phyloP scores from a whole-genome alignment of 1,284 basidiomycete species.

The Puccinia coronata region DNA sequence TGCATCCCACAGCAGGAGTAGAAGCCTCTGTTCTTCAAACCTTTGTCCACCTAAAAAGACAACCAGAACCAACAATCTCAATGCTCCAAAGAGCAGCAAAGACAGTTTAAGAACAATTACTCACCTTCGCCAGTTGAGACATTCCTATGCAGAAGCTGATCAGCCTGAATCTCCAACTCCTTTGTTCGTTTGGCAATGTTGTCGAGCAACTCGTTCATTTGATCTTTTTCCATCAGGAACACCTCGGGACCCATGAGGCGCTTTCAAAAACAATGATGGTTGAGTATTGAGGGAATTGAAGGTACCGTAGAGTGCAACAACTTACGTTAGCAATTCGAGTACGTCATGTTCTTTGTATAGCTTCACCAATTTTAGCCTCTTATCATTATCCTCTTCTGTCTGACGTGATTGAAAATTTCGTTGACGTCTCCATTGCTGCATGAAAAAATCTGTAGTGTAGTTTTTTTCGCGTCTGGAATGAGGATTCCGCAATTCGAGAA shows the following conservation, averaged over 20 bases:
- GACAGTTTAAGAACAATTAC: no score
- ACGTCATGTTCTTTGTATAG: background rate
- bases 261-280: background rate
- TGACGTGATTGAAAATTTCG: background rate
- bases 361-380: background rate
- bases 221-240: no score
- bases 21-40: no score
- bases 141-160: no score
- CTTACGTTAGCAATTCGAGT: background rate
- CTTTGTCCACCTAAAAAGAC: no score
- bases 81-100: no score
- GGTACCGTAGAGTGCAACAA: background rate
- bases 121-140: no score
- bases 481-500: background rate
- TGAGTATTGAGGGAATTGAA: background rate
- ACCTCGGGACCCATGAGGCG: background rate
- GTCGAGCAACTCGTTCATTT: no score
- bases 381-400: background rate
- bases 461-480: background rate
- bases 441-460: background rate
- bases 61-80: no score
- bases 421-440: background rate
- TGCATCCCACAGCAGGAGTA: no score
- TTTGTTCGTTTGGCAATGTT: background rate
- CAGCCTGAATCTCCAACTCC: background rate